Percentiles rank a stretch among this genome's conserved stretches.
phyloP scores from a whole-genome alignment of 2,329 filamentous ascomycete genomes.

The Aspergillus persii region DNA sequence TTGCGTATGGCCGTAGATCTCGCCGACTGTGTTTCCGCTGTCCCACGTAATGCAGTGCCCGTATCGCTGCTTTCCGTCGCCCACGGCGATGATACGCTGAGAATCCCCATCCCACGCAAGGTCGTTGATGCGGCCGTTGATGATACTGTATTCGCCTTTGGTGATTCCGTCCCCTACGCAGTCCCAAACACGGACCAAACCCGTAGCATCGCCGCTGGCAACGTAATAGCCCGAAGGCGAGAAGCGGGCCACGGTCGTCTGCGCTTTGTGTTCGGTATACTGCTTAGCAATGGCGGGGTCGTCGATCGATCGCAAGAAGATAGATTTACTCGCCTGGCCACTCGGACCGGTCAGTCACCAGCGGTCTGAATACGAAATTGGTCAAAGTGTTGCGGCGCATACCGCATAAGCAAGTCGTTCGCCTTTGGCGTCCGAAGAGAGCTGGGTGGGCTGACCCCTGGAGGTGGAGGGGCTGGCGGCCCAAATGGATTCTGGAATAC shows the following conservation, averaged over 20 bases:
- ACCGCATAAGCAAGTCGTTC: conserved; percentile 92
- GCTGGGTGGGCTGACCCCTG: conserved; percentile 82
- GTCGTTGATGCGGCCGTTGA: conserved; percentile 92
- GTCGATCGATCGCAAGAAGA: conserved; percentile 94
- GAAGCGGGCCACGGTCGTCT: conserved; percentile 91
- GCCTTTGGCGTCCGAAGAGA: conserved; percentile 84
- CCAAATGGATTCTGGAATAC: conserved; percentile 65
- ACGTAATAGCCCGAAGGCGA: conserved; percentile 92
- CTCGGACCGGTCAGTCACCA: neutral
- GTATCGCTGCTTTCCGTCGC: conserved; percentile 89
- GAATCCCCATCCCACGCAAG: conserved; percentile 97
- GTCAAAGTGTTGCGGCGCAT: conserved; percentile 35
- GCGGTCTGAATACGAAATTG: neutral
- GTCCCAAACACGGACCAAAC: conserved; percentile 89
- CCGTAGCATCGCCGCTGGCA: conserved; percentile 83
- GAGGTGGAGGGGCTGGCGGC: conserved; percentile 80
- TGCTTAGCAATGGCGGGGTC: conserved; percentile 79
- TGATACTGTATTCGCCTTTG: conserved; percentile 92
- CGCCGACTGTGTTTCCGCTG: conserved; percentile 92
- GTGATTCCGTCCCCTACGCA: conserved; percentile 79
- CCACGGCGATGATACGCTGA: conserved; percentile 92
- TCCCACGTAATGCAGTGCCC: conserved; percentile 94
- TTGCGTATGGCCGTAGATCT: conserved; percentile 87
- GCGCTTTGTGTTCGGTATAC: conserved; percentile 85
- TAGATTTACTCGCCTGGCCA: conserved; percentile 85